These are phyloP conservation scores for Yamagishiella unicocca DNA, from an alignment of 139 green algal genomes.

Conservation along the genomic window DNA sequence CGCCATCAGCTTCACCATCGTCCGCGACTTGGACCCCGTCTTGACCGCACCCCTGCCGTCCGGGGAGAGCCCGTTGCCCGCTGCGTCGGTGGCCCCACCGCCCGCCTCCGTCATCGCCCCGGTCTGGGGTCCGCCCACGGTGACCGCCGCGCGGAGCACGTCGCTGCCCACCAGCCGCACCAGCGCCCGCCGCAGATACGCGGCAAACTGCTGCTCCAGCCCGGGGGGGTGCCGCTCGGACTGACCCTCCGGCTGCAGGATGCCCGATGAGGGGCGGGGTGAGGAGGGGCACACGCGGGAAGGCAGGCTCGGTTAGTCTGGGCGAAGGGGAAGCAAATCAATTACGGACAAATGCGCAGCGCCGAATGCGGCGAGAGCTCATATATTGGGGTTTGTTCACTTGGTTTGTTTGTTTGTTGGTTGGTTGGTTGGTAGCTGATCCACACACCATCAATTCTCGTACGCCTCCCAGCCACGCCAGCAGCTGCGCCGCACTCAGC, in stretches of 20 bases:
- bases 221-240: neutral
- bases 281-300: neutral
- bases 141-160: neutral
- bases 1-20: neutral
- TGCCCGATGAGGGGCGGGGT: neutral
- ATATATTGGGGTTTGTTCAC: too few relatives aligned
- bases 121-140: neutral
- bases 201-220: conserved; percentile 17
- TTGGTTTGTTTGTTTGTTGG: too few relatives aligned
- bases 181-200: neutral
- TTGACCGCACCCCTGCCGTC: too few relatives aligned
- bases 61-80: too few relatives aligned
- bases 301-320: too few relatives aligned
- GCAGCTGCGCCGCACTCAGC: conserved; percentile 4
- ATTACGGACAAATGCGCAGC: too few relatives aligned
- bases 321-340: too few relatives aligned
- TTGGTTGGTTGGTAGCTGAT: too few relatives aligned
- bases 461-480: conserved; percentile 18
- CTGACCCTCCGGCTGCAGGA: neutral
- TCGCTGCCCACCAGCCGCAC: neutral
- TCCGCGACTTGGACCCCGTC: neutral
- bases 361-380: too few relatives aligned
- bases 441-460: conserved; percentile 6
- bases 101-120: neutral
- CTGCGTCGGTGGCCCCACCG: too few relatives aligned